Evolutionary conservation across 169 alveolate species (phyloP).

Genomic region (Eimeria tenella): DNA sequence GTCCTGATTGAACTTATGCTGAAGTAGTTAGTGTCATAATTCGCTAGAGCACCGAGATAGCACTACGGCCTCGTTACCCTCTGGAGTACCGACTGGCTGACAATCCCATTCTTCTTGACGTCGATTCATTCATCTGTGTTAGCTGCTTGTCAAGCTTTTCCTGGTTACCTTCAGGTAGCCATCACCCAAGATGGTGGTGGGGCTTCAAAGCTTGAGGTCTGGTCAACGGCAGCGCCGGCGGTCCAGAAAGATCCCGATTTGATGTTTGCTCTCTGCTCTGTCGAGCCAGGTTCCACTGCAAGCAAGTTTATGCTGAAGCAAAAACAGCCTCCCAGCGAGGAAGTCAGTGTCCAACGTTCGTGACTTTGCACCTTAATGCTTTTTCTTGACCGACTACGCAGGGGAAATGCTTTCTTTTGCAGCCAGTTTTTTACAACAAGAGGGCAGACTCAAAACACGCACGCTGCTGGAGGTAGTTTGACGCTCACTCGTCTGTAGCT

Average conservation of each 20-base stretch:
- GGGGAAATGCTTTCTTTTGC: not conserved
- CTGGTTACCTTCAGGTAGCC: not conserved
- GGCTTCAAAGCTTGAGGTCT: conserved; percentile 88
- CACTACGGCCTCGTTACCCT: too few relatives aligned
- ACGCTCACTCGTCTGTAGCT: not conserved
- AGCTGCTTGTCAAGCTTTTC: not conserved
- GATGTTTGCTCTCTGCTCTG: conserved; percentile 93
- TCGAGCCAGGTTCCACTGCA: conserved; percentile 91
- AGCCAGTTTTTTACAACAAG: not conserved
- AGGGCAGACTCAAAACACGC: too few relatives aligned
- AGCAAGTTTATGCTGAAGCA: conserved; percentile 88
- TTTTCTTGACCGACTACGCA: too few relatives aligned
- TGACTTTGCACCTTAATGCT: not conserved
- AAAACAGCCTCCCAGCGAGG: conserved; percentile 87
- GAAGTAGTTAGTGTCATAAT: too few relatives aligned
- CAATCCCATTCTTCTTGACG: too few relatives aligned
- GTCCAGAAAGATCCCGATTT: conserved; percentile 90
- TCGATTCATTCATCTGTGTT: too few relatives aligned
- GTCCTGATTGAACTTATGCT: too few relatives aligned
- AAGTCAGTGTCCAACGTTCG: not conserved
- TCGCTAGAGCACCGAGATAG: too few relatives aligned
- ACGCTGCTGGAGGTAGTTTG: too few relatives aligned
- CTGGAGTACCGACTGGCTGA: too few relatives aligned
- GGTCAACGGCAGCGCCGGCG: conserved; percentile 94
- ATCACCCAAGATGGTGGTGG: not conserved